phyloP scores from a whole-genome alignment of 148 eudicot genomes.

The Selenicereus undatus region DNA sequence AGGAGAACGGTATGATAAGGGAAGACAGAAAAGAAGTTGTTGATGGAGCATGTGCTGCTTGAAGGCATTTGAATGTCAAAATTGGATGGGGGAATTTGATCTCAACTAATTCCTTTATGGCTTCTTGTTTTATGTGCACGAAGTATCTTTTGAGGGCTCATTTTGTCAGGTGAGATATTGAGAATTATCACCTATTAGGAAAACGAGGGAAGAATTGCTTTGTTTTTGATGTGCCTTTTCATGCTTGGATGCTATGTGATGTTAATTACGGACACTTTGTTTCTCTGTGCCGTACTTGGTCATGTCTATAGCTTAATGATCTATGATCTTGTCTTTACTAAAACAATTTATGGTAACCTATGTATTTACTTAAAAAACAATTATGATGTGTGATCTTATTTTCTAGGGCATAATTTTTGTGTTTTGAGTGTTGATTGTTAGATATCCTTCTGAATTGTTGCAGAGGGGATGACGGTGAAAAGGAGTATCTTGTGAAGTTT shows the following conservation, averaged over 20 bases:
- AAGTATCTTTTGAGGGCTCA: not conserved
- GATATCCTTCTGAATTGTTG: conserved; percentile 16
- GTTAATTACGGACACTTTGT: not conserved
- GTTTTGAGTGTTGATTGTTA: conserved; percentile 13
- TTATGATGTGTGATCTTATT: not conserved
- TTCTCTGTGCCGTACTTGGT: not conserved
- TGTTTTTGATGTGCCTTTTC: conserved; percentile 1
- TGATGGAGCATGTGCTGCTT: not conserved
- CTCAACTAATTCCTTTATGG: not conserved
- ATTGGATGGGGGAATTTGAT: not conserved
- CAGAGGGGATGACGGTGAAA: conserved; percentile 78
- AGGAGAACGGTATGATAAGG: not conserved
- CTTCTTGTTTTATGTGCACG: not conserved
- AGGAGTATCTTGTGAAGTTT: conserved; percentile 90
- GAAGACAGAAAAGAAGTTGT: not conserved
- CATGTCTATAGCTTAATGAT: not conserved
- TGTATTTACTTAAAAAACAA: not conserved
- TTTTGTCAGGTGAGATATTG: not conserved
- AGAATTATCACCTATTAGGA: not conserved
- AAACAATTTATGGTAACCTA: not conserved
- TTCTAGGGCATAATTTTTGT: not conserved
- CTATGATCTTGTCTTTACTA: not conserved
- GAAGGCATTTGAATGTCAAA: not conserved
- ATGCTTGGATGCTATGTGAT: not conserved
- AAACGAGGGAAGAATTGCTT: not conserved